phyloP scores from a whole-genome alignment of 176 grass and related monocot genomes.

The Cocos nucifera region DNA sequence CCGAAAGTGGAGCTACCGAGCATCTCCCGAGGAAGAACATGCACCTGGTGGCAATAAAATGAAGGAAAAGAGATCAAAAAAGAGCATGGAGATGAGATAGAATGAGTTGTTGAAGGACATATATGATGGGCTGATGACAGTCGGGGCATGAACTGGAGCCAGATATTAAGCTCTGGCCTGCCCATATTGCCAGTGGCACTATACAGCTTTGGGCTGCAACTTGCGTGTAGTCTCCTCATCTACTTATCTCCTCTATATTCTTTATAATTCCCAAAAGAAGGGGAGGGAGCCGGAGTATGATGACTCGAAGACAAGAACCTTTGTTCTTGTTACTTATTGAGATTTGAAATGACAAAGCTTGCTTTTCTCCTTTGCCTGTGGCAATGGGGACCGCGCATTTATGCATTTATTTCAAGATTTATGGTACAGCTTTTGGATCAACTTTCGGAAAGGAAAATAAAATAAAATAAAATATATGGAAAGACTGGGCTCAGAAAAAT shows the following conservation, averaged over 20 bases:
- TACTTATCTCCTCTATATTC: slow-evolving; percentile 5
- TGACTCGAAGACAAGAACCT: too few species aligned
- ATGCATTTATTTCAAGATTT: slow-evolving; percentile 26
- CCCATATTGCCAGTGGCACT: too few species aligned
- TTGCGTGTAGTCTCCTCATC: slow-evolving; percentile 43
- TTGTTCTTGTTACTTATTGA: background rate
- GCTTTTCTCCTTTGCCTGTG: background rate
- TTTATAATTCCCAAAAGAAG: too few species aligned
- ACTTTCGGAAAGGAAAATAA: slow-evolving; percentile 7
- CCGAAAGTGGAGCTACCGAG: slow-evolving; percentile 69
- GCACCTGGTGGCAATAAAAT: slow-evolving; percentile 34
- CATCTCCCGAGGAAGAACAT: slow-evolving; percentile 73
- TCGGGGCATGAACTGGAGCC: too few species aligned
- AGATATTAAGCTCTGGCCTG: too few species aligned
- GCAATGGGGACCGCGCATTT: slow-evolving; percentile 1
- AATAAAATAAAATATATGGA: slow-evolving; percentile 10
- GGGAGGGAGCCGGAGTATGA: too few species aligned
- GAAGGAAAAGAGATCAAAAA: too few species aligned
- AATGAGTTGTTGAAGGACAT: slow-evolving; percentile 7
- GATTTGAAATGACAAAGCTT: slow-evolving; percentile 24
- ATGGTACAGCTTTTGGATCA: slow-evolving; percentile 28
- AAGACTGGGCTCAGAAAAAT: slow-evolving; percentile 10
- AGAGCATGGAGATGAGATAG: slow-evolving; percentile 3
- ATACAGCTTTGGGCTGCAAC: background rate
- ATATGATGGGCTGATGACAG: too few species aligned